Conservation (phyloP, 2,329 filamentous ascomycete species). For the Chrysosporium queenslandicum region DNA sequence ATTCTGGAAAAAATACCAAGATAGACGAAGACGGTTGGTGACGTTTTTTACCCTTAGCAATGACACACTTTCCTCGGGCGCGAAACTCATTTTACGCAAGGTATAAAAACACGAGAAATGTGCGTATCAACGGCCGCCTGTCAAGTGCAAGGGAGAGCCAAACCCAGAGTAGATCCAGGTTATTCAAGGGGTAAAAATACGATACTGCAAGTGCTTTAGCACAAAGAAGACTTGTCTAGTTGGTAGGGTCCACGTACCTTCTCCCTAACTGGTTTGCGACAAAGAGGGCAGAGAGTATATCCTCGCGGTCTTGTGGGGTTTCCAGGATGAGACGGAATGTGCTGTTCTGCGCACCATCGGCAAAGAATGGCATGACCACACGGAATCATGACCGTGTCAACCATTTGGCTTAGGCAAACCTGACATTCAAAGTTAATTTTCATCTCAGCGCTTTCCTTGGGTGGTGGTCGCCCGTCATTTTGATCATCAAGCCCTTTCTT, state of each 20-base stretch:
- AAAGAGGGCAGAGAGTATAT: conserved; percentile 23
- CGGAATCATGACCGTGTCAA: conserved; percentile 44
- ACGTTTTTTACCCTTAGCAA: background rate
- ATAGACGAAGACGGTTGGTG: background rate
- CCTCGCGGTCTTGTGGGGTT: conserved; percentile 14
- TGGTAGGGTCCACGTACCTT: conserved; percentile 20
- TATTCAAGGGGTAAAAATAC: background rate
- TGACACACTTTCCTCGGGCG: background rate
- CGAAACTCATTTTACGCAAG: background rate
- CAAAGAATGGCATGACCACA: conserved; percentile 49
- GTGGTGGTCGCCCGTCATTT: conserved; percentile 38
- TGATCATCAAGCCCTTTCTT: conserved; percentile 1
- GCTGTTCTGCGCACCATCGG: conserved; percentile 45
- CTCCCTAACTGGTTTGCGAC: conserved; percentile 22
- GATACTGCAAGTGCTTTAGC: background rate
- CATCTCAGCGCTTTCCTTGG: conserved; percentile 42
- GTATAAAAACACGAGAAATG: background rate
- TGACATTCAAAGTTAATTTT: conserved; percentile 43
- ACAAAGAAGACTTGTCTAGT: background rate
- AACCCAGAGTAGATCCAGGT: background rate
- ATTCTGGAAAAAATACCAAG: background rate
- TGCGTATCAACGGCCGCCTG: background rate
- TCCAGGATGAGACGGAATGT: conserved; percentile 36
- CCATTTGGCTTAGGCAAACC: conserved; percentile 44
- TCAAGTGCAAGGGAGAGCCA: background rate